Evolutionary conservation across 1,139 yeast genomes (phyloP).

Genomic region (Sugiyamaella castrensis): DNA sequence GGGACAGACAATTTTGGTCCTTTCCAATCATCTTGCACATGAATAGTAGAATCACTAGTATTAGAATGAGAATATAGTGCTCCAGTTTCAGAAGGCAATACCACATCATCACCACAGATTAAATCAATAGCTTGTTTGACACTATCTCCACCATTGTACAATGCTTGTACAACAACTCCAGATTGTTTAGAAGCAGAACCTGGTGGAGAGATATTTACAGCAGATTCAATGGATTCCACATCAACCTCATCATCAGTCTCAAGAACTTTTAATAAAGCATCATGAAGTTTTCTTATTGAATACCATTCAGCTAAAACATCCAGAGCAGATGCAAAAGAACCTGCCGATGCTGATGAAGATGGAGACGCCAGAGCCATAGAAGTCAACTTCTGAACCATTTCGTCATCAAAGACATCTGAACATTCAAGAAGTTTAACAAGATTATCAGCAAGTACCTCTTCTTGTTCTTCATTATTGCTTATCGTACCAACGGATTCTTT

Average conservation of each 20-base stretch:
- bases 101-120: background rate
- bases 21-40: conserved; percentile 12
- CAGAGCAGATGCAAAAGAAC: conserved; percentile 6
- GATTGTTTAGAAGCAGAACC: conserved; percentile 9
- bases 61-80: conserved; percentile 1
- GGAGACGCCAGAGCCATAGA: background rate
- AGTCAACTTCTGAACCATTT: background rate
- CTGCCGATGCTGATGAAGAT: background rate
- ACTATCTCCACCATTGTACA: conserved; percentile 2
- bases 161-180: conserved; percentile 3
- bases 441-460: conserved; percentile 3
- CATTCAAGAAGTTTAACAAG: conserved; percentile 1
- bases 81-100: background rate
- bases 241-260: conserved; percentile 8
- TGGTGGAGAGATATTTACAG: background rate
- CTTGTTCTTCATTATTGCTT: background rate
- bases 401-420: conserved; percentile 8
- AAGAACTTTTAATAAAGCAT: background rate
- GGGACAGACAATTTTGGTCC: conserved; percentile 20
- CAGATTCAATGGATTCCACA: conserved; percentile 4
- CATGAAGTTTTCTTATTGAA: conserved; percentile 4
- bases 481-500: background rate
- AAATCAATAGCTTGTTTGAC: conserved; percentile 7
- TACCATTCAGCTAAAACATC: conserved; percentile 6
- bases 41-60: conserved; percentile 10